phyloP scores from a whole-genome alignment of 2,329 filamentous ascomycete species.

The Chaetomium globosum region DNA sequence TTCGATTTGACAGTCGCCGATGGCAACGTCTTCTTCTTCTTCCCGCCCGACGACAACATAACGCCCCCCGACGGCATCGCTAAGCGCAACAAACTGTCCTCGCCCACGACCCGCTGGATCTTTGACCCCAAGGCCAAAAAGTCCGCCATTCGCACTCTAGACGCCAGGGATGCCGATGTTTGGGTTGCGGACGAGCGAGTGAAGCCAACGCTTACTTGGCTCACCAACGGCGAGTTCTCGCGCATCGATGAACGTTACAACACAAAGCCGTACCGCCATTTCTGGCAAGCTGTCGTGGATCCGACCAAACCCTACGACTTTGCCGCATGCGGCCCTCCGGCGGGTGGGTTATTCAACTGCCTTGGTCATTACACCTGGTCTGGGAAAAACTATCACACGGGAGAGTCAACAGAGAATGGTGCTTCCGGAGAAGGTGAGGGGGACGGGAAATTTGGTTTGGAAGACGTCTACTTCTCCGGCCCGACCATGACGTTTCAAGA shows the following conservation, averaged over 20 bases:
- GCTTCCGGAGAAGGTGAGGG: conserved; percentile 29
- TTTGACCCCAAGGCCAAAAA: conserved; percentile 44
- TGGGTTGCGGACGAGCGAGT: conserved; percentile 43
- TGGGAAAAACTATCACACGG: conserved; percentile 30
- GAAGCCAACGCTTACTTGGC: conserved; percentile 43
- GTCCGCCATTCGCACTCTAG: conserved; percentile 20
- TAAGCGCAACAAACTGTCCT: conserved; percentile 43
- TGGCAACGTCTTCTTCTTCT: conserved; percentile 53
- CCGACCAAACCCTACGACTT: conserved; percentile 48
- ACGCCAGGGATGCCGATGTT: conserved; percentile 24
- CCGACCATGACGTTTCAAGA: conserved; percentile 55
- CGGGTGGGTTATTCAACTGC: conserved; percentile 51
- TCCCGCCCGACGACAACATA: conserved; percentile 44
- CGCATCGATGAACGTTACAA: conserved; percentile 53
- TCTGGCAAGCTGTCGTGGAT: conserved; percentile 50
- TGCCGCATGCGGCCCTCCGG: conserved; percentile 47
- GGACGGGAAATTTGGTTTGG: conserved; percentile 38
- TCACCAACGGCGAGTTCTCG: conserved; percentile 54
- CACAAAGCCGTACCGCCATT: conserved; percentile 50
- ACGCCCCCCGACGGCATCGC: conserved; percentile 33
- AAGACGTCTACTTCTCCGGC: conserved; percentile 50
- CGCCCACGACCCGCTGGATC: conserved; percentile 48
- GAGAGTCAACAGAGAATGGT: not conserved
- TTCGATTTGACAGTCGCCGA: conserved; percentile 50
- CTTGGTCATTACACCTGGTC: conserved; percentile 51